Conservation (phyloP, 2,329 filamentous ascomycete species). For the Pseudofabraea citricarpa region DNA sequence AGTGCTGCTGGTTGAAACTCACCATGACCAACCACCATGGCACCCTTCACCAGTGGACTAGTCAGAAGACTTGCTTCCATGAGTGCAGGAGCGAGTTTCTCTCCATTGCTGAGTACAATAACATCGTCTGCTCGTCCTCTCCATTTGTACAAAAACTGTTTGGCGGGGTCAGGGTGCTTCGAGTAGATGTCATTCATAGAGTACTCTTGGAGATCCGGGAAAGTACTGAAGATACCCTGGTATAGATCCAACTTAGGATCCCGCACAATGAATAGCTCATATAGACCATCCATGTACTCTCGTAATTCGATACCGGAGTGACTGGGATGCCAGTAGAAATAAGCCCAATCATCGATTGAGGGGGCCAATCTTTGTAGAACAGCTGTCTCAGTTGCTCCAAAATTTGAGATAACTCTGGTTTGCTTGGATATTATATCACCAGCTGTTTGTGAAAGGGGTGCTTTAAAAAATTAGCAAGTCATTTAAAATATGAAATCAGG, state of each 20-base stretch:
- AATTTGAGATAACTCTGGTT: constrained; percentile 12
- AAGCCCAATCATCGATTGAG: constrained; percentile 17
- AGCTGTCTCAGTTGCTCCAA: constrained; percentile 18
- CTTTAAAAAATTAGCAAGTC: constrained; percentile 2
- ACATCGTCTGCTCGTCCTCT: constrained; percentile 14
- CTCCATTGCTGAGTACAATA: constrained; percentile 29
- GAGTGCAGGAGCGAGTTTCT: constrained; percentile 37
- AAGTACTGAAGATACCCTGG: constrained; percentile 12
- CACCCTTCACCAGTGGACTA: constrained; percentile 28
- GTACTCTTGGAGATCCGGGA: constrained; percentile 12
- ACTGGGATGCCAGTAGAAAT: constrained; percentile 18
- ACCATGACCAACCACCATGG: constrained; percentile 30
- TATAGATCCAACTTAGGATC: constrained; percentile 10
- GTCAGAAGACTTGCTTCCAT: constrained; percentile 33
- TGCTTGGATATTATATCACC: constrained; percentile 12
- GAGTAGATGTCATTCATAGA: constrained; percentile 13
- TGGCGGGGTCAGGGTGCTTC: constrained; percentile 12
- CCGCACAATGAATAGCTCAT: constrained; percentile 9
- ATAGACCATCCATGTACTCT: constrained; percentile 10
- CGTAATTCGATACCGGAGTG: constrained; percentile 10
- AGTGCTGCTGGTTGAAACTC: constrained; percentile 11
- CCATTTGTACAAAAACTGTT: constrained; percentile 10
- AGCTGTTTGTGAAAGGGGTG: constrained; percentile 15
- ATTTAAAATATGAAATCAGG: neutral
- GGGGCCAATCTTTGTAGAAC: constrained; percentile 11